These are phyloP conservation scores for Cryptococcus sp. DNA, from an alignment of 1,284 basidiomycete species.

Conservation along the genomic window DNA sequence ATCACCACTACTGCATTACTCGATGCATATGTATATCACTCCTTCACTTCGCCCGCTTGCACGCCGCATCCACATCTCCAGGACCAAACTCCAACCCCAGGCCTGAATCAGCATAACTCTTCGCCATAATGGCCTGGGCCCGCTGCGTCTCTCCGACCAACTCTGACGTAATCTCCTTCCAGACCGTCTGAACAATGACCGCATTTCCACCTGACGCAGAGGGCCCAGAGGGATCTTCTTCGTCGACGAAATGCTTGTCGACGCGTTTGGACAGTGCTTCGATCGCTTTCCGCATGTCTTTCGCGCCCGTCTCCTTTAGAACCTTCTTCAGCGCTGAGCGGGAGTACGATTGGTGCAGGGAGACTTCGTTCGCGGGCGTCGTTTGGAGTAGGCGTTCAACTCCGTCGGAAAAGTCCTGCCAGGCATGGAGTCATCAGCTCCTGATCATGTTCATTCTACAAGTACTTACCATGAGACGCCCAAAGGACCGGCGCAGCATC, in stretches of 20 bases:
- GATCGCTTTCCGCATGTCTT: slow-evolving; percentile 80
- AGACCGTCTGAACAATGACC: slow-evolving; percentile 75
- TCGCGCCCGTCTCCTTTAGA: slow-evolving; percentile 79
- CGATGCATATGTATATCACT: background rate
- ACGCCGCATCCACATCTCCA: slow-evolving; percentile 74
- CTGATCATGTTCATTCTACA: too few species aligned
- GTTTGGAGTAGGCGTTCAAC: slow-evolving; percentile 82
- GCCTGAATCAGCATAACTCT: slow-evolving; percentile 74
- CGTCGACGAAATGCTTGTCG: slow-evolving; percentile 80
- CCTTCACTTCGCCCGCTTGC: slow-evolving; percentile 58
- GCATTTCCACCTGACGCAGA: slow-evolving; percentile 52
- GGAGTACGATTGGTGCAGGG: slow-evolving; percentile 74
- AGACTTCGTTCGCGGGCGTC: slow-evolving; percentile 76
- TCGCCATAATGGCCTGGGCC: slow-evolving; percentile 67
- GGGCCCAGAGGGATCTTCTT: slow-evolving; percentile 28
- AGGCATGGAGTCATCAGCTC: background rate
- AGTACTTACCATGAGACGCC: slow-evolving; percentile 76
- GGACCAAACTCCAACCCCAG: slow-evolving; percentile 71
- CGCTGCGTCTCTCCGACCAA: slow-evolving; percentile 69
- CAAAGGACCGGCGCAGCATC: slow-evolving; percentile 80
- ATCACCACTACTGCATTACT: background rate
- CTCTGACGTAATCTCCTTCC: slow-evolving; percentile 84
- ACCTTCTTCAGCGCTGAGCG: slow-evolving; percentile 78
- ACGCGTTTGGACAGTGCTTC: slow-evolving; percentile 88
- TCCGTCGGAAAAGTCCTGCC: slow-evolving; percentile 90